Evolutionary conservation across 2,329 filamentous ascomycete genomes (phyloP).

Genomic region (Myriangium duriaei): DNA sequence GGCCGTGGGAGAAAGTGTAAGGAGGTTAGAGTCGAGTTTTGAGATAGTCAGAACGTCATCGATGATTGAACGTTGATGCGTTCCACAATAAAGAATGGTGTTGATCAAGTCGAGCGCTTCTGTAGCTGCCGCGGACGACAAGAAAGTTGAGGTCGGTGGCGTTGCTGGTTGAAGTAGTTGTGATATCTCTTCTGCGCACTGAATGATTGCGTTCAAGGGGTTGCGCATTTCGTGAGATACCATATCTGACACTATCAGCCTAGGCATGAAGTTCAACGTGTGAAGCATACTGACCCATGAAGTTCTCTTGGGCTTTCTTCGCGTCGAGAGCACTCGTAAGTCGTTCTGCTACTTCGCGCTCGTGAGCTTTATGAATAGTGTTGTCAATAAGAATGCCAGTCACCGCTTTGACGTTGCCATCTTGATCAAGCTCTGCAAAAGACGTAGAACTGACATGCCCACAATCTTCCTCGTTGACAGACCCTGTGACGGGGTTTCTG

Average conservation of each 20-base stretch:
- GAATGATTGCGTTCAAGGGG: slow-evolving; percentile 20
- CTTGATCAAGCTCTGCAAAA: slow-evolving; percentile 17
- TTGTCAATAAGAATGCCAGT: slow-evolving; percentile 34
- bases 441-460: slow-evolving; percentile 14
- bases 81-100: slow-evolving; percentile 19
- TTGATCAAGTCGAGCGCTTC: slow-evolving; percentile 3
- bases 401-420: slow-evolving; percentile 25
- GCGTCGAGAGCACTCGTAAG: slow-evolving; percentile 25
- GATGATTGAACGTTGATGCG: slow-evolving; percentile 24
- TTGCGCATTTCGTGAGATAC: slow-evolving; percentile 23
- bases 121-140: slow-evolving; percentile 13
- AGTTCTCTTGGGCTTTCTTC: slow-evolving; percentile 25
- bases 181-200: slow-evolving; percentile 24
- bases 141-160: neutral
- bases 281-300: slow-evolving; percentile 19
- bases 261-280: neutral
- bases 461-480: slow-evolving; percentile 7
- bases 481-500: slow-evolving; percentile 6
- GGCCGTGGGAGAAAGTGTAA: slow-evolving; percentile 10
- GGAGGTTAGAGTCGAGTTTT: slow-evolving; percentile 14
- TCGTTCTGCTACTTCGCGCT: slow-evolving; percentile 22
- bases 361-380: slow-evolving; percentile 31
- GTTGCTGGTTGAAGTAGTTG: neutral
- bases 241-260: slow-evolving; percentile 21
- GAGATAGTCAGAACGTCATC: slow-evolving; percentile 35